Conservation (phyloP, 2,329 filamentous ascomycete genomes). For the Coniochaeta sp. region DNA sequence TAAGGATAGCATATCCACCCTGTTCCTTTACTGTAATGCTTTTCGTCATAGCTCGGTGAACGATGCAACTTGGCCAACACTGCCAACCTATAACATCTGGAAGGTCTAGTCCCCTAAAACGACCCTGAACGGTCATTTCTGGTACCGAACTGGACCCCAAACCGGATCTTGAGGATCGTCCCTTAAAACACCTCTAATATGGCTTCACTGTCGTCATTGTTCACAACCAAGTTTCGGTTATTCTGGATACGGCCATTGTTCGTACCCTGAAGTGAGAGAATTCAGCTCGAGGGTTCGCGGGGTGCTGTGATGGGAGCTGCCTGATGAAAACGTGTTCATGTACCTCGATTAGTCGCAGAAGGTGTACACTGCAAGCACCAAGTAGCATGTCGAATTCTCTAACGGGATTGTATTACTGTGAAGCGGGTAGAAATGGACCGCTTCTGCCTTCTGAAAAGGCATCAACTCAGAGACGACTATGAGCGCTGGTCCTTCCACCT, state of each 20-base stretch:
- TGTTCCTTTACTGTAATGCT: background rate
- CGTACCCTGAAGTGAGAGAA: no score
- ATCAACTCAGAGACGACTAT: background rate
- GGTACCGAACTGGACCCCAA: background rate
- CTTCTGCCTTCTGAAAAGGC: background rate
- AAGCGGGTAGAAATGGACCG: background rate
- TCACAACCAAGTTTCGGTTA: background rate
- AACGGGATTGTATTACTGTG: background rate
- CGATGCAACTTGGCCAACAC: background rate
- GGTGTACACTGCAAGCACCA: background rate
- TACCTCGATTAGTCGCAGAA: background rate
- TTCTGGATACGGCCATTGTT: no score
- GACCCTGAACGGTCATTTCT: background rate
- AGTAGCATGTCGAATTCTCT: background rate
- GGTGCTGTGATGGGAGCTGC: no score
- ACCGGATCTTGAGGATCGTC: background rate
- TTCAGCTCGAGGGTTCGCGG: no score
- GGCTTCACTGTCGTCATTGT: background rate
- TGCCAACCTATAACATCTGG: background rate
- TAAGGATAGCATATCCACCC: no score
- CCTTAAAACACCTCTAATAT: background rate
- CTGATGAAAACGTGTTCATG: background rate
- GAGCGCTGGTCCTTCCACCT: background rate
- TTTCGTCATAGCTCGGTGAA: slow-evolving; percentile 1
- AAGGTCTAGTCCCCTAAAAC: background rate